phyloP scores from a whole-genome alignment of 139 green algal genomes.

The Coelastrella sp. region DNA sequence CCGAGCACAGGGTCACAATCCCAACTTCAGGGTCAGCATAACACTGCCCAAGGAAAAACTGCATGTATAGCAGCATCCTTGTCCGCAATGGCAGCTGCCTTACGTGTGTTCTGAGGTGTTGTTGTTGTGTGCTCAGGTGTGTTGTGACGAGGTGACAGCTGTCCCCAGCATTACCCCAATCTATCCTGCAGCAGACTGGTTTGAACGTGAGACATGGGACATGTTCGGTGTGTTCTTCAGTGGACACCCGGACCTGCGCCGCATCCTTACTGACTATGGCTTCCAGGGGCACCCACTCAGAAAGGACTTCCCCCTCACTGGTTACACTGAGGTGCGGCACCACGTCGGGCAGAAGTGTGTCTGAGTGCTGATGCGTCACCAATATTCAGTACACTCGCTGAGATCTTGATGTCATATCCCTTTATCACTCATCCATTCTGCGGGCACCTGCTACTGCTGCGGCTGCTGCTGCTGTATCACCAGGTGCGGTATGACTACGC shows the following conservation, averaged over 20 bases:
- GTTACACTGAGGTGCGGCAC: constrained; percentile 83
- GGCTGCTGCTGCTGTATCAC: constrained; percentile 15
- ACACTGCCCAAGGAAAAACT: no score
- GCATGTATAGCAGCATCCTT: no score
- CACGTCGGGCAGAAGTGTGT: no score
- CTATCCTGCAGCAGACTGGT: constrained; percentile 74
- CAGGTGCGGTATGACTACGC: constrained; percentile 78
- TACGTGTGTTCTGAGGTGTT: not conserved
- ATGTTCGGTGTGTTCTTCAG: constrained; percentile 94
- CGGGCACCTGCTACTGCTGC: no score
- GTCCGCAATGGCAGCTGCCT: no score
- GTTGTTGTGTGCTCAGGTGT: constrained; percentile 50
- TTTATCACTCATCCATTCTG: no score
- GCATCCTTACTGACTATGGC: constrained; percentile 93
- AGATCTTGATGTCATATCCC: no score
- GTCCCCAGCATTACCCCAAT: constrained; percentile 62
- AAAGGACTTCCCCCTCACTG: constrained; percentile 92
- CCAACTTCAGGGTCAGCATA: no score
- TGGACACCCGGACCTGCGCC: constrained; percentile 87
- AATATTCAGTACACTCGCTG: no score
- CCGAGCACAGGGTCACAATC: no score
- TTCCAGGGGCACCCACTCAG: constrained; percentile 89
- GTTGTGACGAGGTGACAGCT: constrained; percentile 73
- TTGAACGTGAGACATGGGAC: constrained; percentile 89
- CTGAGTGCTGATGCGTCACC: no score